These are phyloP conservation scores for Aquilaria agallochum DNA, from an alignment of 441 rosid species.

Conservation along the genomic window DNA sequence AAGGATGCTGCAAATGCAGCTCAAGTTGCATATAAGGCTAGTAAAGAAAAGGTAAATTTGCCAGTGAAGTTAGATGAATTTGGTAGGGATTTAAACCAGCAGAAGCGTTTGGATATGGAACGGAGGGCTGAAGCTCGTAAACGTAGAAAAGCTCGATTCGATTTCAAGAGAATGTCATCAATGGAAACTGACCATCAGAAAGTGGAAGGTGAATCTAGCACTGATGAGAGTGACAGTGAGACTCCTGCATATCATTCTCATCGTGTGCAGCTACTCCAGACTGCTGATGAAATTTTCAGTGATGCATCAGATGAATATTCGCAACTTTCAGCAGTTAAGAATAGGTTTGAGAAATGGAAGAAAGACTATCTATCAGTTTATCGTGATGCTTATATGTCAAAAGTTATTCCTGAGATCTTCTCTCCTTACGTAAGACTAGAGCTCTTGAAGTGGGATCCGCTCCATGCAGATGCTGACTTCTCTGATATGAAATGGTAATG, in stretches of 20 bases:
- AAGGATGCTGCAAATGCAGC: slow-evolving; percentile 76
- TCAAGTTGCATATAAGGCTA: slow-evolving; percentile 59
- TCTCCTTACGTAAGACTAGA: slow-evolving; percentile 92
- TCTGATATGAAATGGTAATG: slow-evolving; percentile 85
- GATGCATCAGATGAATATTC: slow-evolving; percentile 95
- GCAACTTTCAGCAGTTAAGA: slow-evolving; percentile 73
- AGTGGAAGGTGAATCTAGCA: slow-evolving; percentile 92
- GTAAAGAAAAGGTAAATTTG: slow-evolving; percentile 49
- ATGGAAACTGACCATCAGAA: slow-evolving; percentile 62
- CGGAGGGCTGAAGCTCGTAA: slow-evolving; percentile 79
- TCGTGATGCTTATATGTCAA: slow-evolving; percentile 90
- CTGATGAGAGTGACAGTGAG: slow-evolving; percentile 94
- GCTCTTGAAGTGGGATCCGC: slow-evolving; percentile 94
- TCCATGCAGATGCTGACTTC: slow-evolving; percentile 72
- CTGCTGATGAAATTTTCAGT: slow-evolving; percentile 77
- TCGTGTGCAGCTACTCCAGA: slow-evolving; percentile 59
- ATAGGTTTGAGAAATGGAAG: slow-evolving; percentile 85
- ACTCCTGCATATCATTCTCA: slow-evolving; percentile 70
- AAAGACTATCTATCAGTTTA: slow-evolving; percentile 69
- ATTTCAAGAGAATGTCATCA: slow-evolving; percentile 57
- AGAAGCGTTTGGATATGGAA: slow-evolving; percentile 75
- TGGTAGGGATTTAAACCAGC: slow-evolving; percentile 81
- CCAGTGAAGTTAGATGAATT: slow-evolving; percentile 81
- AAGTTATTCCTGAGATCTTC: slow-evolving; percentile 79
- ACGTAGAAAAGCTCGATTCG: slow-evolving; percentile 61